Evolutionary conservation across 2,329 filamentous ascomycete genomes (phyloP), one percentile per base, ranked within the genome.

Genomic region (Diplodia seriata): DNA sequence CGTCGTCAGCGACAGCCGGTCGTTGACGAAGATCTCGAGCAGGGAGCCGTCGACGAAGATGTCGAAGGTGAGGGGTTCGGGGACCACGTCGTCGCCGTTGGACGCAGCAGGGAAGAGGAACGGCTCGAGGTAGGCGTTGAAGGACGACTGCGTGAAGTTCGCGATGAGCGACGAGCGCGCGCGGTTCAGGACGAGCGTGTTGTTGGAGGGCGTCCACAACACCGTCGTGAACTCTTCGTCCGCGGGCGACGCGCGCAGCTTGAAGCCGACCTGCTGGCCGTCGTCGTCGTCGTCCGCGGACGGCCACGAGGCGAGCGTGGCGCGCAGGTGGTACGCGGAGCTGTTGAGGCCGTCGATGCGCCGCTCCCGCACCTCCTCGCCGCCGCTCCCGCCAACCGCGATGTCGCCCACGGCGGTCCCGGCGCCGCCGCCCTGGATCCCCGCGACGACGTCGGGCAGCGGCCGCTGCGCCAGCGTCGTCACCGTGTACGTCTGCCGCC

Each of bases 1-100:
- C 4, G 82, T 82, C 36, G 75, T 79, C 47, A 79, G 69, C 70
- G 76, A 75, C 70, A 79, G 78, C 56, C 77, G 77, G 64, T 79
- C 81, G 68, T 84, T 84, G 51, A 83, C 73, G 70, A 81, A 83
- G 31, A 85, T 72, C 72, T 85, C 83, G 0, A 83, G 73, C 29
- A 84, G 73, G 0, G 80, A 82, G 29, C 82, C 82, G 68, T 85
- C 83, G 50, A 84, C 71, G 72, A 81, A 84, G 68, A 84, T 74
- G 67, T 83, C 74, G 74, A 83, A 78, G 6, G 74, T 71, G 31
- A 33, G 31, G 20, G 76, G 74, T 71, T 85, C 82, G 0, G 70
- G 43, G 8, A n/a, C 72, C 40, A 73, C 72, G 56, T 72, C 69
- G 6, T 20, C 4, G 11, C 1, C 26, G 55, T 26, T 12, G 7